Evolutionary conservation across 768 basidiomycete genomes (phyloP).

Genomic region (Leccinellum albellum): DNA sequence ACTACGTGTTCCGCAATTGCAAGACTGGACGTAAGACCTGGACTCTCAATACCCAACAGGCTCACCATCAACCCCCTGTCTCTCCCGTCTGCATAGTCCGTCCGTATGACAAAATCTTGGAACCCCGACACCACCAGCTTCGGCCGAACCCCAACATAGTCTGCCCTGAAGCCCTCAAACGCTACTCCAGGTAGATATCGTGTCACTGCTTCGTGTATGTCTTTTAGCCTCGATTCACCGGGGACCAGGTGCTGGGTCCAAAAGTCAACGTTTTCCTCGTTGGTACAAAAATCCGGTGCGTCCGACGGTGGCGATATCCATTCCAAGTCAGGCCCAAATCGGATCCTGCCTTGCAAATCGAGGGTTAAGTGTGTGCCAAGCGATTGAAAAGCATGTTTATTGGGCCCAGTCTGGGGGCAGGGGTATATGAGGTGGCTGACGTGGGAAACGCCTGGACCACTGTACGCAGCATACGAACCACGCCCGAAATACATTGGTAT

Average conservation of each 20-base stretch:
- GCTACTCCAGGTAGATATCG: conserved; percentile 66
- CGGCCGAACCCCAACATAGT: conserved; percentile 84
- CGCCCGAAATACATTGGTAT: conserved; percentile 78
- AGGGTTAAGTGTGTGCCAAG: conserved; percentile 91
- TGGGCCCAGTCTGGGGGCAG: conserved; percentile 65
- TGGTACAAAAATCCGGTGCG: conserved; percentile 22
- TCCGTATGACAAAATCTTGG: conserved; percentile 77
- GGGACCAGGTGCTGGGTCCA: conserved; percentile 69
- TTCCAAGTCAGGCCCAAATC: conserved; percentile 92
- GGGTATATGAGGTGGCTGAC: conserved; percentile 87
- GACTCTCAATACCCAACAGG: conserved; percentile 87
- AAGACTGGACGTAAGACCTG: conserved; percentile 83
- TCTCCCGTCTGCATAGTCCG: conserved; percentile 51
- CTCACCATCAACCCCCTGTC: conserved; percentile 58
- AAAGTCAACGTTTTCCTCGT: conserved; percentile 60
- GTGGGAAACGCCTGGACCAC: conserved; percentile 65
- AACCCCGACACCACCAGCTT: conserved; percentile 84
- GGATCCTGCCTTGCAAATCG: conserved; percentile 77
- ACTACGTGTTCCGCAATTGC: conserved; percentile 85
- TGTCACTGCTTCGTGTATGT: conserved; percentile 71
- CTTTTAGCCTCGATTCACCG: conserved; percentile 52
- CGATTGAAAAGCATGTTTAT: conserved; percentile 68
- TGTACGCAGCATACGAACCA: conserved; percentile 87
- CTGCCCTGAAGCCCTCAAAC: conserved; percentile 62
- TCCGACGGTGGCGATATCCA: conserved; percentile 61